phyloP scores from a whole-genome alignment of 306 rosid species.

The Prinsepia uniflora region DNA sequence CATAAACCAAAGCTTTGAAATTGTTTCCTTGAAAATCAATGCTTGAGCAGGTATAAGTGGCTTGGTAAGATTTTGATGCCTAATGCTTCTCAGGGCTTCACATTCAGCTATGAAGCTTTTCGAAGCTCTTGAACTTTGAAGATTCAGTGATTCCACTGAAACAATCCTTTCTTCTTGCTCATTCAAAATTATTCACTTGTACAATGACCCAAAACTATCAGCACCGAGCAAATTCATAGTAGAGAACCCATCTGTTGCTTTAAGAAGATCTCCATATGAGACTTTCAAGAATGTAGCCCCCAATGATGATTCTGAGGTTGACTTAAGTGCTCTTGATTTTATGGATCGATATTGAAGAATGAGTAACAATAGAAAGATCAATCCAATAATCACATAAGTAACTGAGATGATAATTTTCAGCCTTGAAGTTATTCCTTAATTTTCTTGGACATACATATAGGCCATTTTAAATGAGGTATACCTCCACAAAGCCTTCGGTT shows the following conservation, averaged over 20 bases:
- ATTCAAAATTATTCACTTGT: no score
- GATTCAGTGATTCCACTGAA: no score
- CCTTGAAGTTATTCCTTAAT: neutral
- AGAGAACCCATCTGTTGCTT: neutral
- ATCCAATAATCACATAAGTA: no score
- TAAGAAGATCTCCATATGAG: neutral
- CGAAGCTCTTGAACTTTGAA: no score
- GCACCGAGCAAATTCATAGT: neutral
- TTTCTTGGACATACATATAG: neutral
- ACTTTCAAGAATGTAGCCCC: no score
- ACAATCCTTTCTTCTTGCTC: no score
- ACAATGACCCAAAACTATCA: neutral
- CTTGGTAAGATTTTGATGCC: neutral
- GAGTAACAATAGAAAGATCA: no score
- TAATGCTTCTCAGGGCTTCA: no score
- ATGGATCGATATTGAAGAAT: no score
- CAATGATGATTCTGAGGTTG: no score
- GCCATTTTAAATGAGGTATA: neutral
- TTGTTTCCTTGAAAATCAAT: neutral
- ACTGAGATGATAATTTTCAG: neutral
- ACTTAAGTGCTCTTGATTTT: no score
- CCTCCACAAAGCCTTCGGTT: conserved; percentile 20
- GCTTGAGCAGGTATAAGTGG: neutral
- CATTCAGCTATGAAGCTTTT: no score
- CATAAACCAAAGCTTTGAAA: neutral